Conservation (phyloP, 1,284 basidiomycete species). For the Tetrapyrgos nigripes region DNA sequence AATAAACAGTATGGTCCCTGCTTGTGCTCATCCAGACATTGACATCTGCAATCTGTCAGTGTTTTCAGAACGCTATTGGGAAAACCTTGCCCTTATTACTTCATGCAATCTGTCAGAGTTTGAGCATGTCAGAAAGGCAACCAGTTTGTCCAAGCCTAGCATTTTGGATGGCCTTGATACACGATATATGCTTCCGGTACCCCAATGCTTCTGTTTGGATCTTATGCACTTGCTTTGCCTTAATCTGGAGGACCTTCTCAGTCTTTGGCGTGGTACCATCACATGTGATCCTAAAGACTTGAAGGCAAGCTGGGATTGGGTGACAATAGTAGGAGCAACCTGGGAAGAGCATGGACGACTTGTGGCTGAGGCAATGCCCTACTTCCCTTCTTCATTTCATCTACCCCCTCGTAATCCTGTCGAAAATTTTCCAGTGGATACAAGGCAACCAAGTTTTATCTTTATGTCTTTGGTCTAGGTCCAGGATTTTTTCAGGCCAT, state of each 20-base stretch:
- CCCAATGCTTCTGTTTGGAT: slow-evolving; percentile 35
- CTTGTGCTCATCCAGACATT: not conserved
- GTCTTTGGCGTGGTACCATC: slow-evolving; percentile 36
- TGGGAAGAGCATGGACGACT: slow-evolving; percentile 37
- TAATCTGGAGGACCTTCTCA: slow-evolving; percentile 37
- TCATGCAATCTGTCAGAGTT: slow-evolving; percentile 19
- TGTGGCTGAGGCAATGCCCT: slow-evolving; percentile 32
- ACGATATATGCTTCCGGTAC: slow-evolving; percentile 24
- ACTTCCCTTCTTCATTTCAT: slow-evolving; percentile 40
- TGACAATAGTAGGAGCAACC: slow-evolving; percentile 24
- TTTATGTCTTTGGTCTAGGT: slow-evolving; percentile 37
- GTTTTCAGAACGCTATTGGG: slow-evolving; percentile 13
- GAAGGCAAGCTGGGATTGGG: slow-evolving; percentile 39
- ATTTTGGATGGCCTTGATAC: slow-evolving; percentile 28
- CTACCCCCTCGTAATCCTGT: slow-evolving; percentile 37
- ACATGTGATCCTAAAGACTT: slow-evolving; percentile 23
- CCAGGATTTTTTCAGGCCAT: slow-evolving; percentile 33
- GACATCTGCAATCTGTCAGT: not conserved
- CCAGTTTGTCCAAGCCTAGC: slow-evolving; percentile 33
- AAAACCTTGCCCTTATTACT: slow-evolving; percentile 14
- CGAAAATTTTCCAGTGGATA: slow-evolving; percentile 42
- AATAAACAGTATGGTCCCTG: not conserved
- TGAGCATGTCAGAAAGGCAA: slow-evolving; percentile 18
- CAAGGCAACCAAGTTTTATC: slow-evolving; percentile 40
- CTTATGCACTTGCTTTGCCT: slow-evolving; percentile 43